Percentiles rank a stretch among this genome's conserved stretches.
Conservation (phyloP, 2,329 filamentous ascomycete species). For the Claviceps pazoutovae region DNA sequence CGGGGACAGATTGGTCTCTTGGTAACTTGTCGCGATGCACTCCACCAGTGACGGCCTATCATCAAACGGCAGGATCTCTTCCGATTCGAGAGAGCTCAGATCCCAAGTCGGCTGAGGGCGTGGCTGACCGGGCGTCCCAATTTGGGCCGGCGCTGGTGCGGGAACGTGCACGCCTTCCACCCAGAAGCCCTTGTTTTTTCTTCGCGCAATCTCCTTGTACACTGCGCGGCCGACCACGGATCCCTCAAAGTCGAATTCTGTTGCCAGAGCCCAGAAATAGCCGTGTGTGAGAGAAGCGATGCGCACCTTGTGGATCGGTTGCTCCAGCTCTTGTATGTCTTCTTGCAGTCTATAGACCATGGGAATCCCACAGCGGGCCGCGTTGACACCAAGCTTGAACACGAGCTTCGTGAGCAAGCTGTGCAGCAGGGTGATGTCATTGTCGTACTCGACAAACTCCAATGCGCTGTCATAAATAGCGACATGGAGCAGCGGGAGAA, state of each 20-base stretch:
- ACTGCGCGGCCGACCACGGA: constrained; percentile 57
- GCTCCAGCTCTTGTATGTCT: constrained; percentile 55
- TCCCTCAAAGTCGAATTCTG: constrained; percentile 63
- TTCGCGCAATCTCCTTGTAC: constrained; percentile 59
- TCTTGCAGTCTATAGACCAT: constrained; percentile 86
- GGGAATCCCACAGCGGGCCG: constrained; percentile 61
- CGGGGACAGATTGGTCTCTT: constrained; percentile 45
- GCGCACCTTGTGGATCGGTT: constrained; percentile 58
- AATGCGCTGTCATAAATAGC: constrained; percentile 80
- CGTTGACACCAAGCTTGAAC: constrained; percentile 68
- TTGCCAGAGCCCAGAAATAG: constrained; percentile 70
- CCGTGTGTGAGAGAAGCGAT: constrained; percentile 76
- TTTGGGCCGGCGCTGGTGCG: constrained; percentile 46
- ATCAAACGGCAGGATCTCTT: constrained; percentile 61
- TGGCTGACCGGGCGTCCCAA: constrained; percentile 38
- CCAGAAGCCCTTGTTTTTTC: constrained; percentile 67
- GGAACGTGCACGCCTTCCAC: constrained; percentile 60
- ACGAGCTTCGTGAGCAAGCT: constrained; percentile 63
- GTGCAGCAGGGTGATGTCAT: constrained; percentile 65
- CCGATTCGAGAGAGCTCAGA: constrained; percentile 41
- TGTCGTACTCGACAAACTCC: constrained; percentile 56
- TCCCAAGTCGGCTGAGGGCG: constrained; percentile 32
- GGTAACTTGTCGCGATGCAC: constrained; percentile 59
- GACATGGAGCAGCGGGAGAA: constrained; percentile 70
- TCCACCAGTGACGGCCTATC: constrained; percentile 59